Evolutionary conservation across 371 early-diverging fungal genomes (phyloP).

Genomic region (Batkoa obscura): DNA sequence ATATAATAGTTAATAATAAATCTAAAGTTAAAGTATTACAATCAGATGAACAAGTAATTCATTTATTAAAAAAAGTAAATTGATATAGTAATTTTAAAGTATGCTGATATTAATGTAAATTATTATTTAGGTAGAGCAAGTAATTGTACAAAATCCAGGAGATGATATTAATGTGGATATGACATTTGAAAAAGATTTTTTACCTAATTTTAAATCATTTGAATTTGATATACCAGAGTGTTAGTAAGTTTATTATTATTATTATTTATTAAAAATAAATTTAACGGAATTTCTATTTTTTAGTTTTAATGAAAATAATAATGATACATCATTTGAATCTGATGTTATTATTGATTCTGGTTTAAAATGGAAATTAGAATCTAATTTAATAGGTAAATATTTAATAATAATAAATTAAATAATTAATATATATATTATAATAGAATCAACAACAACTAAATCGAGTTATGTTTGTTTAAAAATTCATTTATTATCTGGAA

Average conservation of each 20-base stretch:
- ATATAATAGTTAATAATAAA: not conserved
- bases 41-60: not conserved
- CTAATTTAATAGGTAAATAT: not conserved
- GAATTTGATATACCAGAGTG: not conserved
- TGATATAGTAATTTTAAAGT: too few relatives aligned
- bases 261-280: too few relatives aligned
- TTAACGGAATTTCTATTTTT: too few relatives aligned
- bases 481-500: not conserved
- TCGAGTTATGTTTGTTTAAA: too few relatives aligned
- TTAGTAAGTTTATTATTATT: too few relatives aligned
- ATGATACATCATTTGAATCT: constrained; percentile 2
- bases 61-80: constrained; percentile 2
- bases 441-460: too few relatives aligned
- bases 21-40: constrained; percentile 3
- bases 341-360: not conserved
- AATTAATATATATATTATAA: too few relatives aligned
- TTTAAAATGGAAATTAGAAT: not conserved
- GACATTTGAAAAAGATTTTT: constrained; percentile 5
- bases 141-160: constrained; percentile 4
- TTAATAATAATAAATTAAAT: not conserved
- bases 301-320: too few relatives aligned
- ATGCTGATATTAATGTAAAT: too few relatives aligned
- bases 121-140: too few relatives aligned
- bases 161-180: constrained; percentile 3
- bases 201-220: not conserved